Conservation (phyloP, 441 rosid species). For the Erodium texanum region DNA sequence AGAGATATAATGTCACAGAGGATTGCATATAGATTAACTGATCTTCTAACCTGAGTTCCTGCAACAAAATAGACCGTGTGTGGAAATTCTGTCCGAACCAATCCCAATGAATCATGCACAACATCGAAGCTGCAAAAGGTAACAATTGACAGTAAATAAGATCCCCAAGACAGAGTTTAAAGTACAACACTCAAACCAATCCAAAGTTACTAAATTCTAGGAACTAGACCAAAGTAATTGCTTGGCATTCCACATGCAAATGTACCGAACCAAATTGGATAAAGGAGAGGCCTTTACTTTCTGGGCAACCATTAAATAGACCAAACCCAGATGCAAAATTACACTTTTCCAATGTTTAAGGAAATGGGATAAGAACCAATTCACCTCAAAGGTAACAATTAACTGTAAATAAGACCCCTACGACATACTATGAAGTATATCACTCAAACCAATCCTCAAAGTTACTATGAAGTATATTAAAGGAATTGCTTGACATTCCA, state of each 20-base stretch:
- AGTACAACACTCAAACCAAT: not conserved
- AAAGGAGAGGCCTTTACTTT: not conserved
- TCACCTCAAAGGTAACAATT: conserved; percentile 37
- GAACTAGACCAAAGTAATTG: not conserved
- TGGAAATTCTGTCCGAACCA: conserved; percentile 81
- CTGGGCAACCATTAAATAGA: not conserved
- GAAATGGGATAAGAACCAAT: not conserved
- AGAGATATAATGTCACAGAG: not conserved
- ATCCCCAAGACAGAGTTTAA: not conserved
- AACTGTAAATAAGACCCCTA: not conserved
- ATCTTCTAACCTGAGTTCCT: conserved; percentile 70
- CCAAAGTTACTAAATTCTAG: not conserved
- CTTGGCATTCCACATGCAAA: not conserved
- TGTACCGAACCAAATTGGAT: not conserved
- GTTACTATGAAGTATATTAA: not conserved
- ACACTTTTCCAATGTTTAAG: conserved; percentile 1
- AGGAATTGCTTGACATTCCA: not conserved
- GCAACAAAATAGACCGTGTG: conserved; percentile 74
- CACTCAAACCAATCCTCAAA: not conserved
- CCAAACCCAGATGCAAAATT: not conserved
- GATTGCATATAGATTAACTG: not conserved
- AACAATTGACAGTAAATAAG: conserved; percentile 1
- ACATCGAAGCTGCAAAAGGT: conserved; percentile 67
- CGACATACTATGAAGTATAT: not conserved
- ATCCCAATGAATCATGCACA: conserved; percentile 67